These are phyloP conservation scores for Hypoxylon fuscum DNA, from an alignment of 495 filamentous ascomycete species.

Conservation along the genomic window DNA sequence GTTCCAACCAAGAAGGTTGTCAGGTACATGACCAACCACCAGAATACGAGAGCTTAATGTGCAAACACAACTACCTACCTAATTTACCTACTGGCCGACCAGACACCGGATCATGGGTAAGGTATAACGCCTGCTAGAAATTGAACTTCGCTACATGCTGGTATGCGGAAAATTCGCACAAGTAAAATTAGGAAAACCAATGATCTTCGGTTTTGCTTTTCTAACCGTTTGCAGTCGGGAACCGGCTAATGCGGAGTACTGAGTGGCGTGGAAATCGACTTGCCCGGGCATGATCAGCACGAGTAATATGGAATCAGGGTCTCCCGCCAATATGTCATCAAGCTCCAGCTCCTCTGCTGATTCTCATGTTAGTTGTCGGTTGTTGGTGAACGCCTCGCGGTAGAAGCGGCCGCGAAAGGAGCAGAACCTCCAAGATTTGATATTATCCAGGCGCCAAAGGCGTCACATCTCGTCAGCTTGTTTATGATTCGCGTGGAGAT, in stretches of 20 bases:
- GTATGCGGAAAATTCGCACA: too few species aligned
- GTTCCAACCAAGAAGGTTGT: background rate
- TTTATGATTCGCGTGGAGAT: too few species aligned
- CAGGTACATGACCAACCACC: background rate
- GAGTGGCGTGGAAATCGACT: slow-evolving; percentile 8
- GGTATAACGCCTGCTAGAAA: too few species aligned
- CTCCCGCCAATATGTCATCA: background rate
- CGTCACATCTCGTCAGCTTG: too few species aligned
- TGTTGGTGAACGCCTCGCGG: slow-evolving; percentile 4
- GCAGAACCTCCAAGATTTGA: slow-evolving; percentile 5
- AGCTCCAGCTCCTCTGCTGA: too few species aligned
- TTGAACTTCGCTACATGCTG: too few species aligned
- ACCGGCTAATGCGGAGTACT: background rate
- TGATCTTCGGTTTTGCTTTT: slow-evolving; percentile 6
- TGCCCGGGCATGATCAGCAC: background rate
- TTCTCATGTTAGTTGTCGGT: too few species aligned
- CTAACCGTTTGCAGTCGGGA: slow-evolving; percentile 8
- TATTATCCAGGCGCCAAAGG: too few species aligned
- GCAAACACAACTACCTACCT: background rate
- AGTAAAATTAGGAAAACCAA: background rate
- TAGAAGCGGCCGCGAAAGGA: slow-evolving; percentile 1
- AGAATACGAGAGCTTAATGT: slow-evolving; percentile 10
- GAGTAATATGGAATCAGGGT: background rate
- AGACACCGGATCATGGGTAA: too few species aligned
- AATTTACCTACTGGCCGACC: background rate